A percentile compares a stretch with the other conserved stretches of the same genome.
Conservation (phyloP, 495 filamentous ascomycete genomes). For the Penicillium lagena region DNA sequence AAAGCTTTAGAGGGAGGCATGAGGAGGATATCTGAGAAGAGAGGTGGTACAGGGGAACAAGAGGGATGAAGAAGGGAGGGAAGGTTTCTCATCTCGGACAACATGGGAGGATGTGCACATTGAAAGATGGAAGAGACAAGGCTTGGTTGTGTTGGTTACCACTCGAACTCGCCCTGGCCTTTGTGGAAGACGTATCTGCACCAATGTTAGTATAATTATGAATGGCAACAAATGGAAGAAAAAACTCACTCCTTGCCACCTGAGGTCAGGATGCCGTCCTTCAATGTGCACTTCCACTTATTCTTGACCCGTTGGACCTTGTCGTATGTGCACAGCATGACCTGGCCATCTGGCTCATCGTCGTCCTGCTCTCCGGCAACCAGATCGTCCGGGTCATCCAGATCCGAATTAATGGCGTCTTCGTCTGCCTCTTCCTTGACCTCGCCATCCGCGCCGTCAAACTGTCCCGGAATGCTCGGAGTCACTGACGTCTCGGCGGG, state of each 20-base stretch:
- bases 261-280: constrained; percentile 90
- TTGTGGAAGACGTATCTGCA: constrained; percentile 91
- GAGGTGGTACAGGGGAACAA: constrained; percentile 5
- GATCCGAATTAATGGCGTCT: constrained; percentile 97
- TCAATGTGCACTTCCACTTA: constrained; percentile 99
- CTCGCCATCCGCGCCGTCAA: constrained; percentile 57
- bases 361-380: constrained; percentile 66
- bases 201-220: constrained; percentile 1
- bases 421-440: constrained; percentile 70
- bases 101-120: too few species aligned
- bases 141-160: constrained; percentile 46
- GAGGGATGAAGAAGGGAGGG: too few species aligned
- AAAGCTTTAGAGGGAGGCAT: too few species aligned
- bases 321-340: constrained; percentile 98
- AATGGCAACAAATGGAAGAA: neutral
- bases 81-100: too few species aligned
- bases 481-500: neutral
- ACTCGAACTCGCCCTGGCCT: constrained; percentile 93
- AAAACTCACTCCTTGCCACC: constrained; percentile 74
- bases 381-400: constrained; percentile 90
- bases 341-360: constrained; percentile 75
- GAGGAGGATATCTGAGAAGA: neutral
- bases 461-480: constrained; percentile 32
- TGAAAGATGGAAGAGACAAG: too few species aligned
- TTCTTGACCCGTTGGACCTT: constrained; percentile 99